Conservation (phyloP, 2,329 filamentous ascomycete genomes). For the Pseudocercospora ulei region DNA sequence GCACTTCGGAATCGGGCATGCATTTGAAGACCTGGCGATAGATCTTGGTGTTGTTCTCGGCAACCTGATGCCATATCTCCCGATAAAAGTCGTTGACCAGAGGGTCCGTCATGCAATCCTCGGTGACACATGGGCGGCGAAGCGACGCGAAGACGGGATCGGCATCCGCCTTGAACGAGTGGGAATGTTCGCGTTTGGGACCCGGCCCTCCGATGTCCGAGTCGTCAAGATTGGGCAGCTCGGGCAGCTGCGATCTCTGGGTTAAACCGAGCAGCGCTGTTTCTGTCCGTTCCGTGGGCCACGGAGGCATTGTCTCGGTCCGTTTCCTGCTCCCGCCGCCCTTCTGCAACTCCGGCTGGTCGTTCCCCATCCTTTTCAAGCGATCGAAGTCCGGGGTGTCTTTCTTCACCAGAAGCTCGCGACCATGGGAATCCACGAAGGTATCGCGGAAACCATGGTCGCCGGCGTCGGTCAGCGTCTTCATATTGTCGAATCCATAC, state of each 20-base stretch:
- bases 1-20: slow-evolving; percentile 91
- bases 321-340: slow-evolving; percentile 24
- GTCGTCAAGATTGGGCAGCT: slow-evolving; percentile 62
- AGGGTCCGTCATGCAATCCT: slow-evolving; percentile 92
- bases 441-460: slow-evolving; percentile 37
- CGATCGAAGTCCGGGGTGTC: slow-evolving; percentile 56
- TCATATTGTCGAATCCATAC: slow-evolving; percentile 65
- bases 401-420: slow-evolving; percentile 61
- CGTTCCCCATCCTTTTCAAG: slow-evolving; percentile 33
- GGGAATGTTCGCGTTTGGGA: slow-evolving; percentile 47
- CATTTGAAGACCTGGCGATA: slow-evolving; percentile 91
- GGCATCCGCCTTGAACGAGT: slow-evolving; percentile 35
- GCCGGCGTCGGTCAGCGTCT: slow-evolving; percentile 33
- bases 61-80: slow-evolving; percentile 76
- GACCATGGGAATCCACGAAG: slow-evolving; percentile 48
- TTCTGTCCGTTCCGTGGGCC: slow-evolving; percentile 44
- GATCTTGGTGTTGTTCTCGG: slow-evolving; percentile 89
- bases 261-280: slow-evolving; percentile 60
- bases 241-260: slow-evolving; percentile 58
- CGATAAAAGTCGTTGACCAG: slow-evolving; percentile 72
- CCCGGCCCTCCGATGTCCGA: slow-evolving; percentile 71
- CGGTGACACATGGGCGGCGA: slow-evolving; percentile 61
- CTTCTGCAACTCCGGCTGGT: slow-evolving; percentile 21
- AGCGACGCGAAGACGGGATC: slow-evolving; percentile 55
- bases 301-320: slow-evolving; percentile 31